Percentiles rank a stretch among this genome's conserved stretches.
phyloP scores from a whole-genome alignment of 257 asterid genomes.

The Oldenlandia corymbosa region DNA sequence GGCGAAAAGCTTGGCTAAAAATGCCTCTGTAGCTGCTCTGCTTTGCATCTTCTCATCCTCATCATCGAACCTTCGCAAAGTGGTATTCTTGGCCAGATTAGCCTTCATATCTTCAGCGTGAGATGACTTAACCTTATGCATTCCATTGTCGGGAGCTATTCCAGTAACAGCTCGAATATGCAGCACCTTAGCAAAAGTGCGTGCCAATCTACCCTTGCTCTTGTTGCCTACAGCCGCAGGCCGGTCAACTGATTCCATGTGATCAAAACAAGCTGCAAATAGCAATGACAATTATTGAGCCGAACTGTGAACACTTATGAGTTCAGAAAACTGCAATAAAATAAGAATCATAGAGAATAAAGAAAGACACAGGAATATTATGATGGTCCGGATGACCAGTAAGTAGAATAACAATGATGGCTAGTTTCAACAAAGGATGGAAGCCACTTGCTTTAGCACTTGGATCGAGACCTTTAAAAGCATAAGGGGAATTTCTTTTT shows the following conservation, averaged over 20 bases:
- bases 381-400: slow-evolving; percentile 17
- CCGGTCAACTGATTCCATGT: slow-evolving; percentile 60
- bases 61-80: slow-evolving; percentile 8
- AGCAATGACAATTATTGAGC: neutral
- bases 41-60: slow-evolving; percentile 27
- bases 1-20: slow-evolving; percentile 70
- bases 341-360: slow-evolving; percentile 19
- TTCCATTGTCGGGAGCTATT: slow-evolving; percentile 29
- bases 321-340: slow-evolving; percentile 7
- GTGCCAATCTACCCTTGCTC: slow-evolving; percentile 52
- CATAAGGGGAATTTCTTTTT: slow-evolving; percentile 34
- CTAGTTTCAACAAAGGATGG: slow-evolving; percentile 32
- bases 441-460: slow-evolving; percentile 37
- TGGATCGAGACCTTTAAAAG: slow-evolving; percentile 37
- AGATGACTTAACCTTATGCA: slow-evolving; percentile 17
- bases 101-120: slow-evolving; percentile 24
- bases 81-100: slow-evolving; percentile 13
- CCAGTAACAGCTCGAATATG: slow-evolving; percentile 42
- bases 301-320: slow-evolving; percentile 3
- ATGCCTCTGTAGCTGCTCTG: slow-evolving; percentile 44
- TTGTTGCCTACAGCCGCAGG: slow-evolving; percentile 35
- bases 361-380: slow-evolving; percentile 30
- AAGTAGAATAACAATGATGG: slow-evolving; percentile 37
- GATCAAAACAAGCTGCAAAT: slow-evolving; percentile 23
- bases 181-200: slow-evolving; percentile 66